Evolutionary conservation across 73 alveolate genomes (phyloP), one percentile per base, ranked within the genome.

Genomic region (Blepharisma japonicum): DNA sequence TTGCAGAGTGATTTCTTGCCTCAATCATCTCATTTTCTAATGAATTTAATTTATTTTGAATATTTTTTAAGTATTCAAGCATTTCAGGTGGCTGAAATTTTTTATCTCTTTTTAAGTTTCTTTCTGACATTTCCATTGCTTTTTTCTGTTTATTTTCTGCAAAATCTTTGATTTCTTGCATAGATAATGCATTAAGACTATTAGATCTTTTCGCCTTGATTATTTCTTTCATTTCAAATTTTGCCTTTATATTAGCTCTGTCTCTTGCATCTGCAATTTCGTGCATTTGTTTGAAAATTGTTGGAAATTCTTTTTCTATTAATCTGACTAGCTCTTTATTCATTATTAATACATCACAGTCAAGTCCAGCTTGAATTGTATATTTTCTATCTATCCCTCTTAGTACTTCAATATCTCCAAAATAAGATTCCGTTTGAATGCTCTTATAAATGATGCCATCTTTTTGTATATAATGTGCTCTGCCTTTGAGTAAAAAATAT

Each of bases 331-430:
- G 71, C 23, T 84, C 77, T 74, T 84, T 84, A 53, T 84, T 84
- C 47, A 84, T 56, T 39, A 79, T 71, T 67, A 84, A 84, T n/a
- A 84, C 70, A 42, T 84, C 88, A 80, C 91, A 84, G 51, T 84
- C 82, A 25, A 50, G 55, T 3, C 38, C 74, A 6, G 87, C 85
- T 67, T 77, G 72, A n/a, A 84, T 84, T 14, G 88, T 80, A 56
- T 77, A 77, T 18, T 80, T 55, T 55, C 91, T 49, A 14, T 71
- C 77, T 54, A 55, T 79, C 0, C 42, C 42, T 32, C 42, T 32
- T 32, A 32, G 42, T 32, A 84, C 71, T 48, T 84, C 91, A 9
- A 84, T 80, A 47, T 84, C 88, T n/a, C 91, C 91, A 80, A 84
- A 84, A 67, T 84, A 84, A 0, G 84, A 47, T 0, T 87, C 88